A percentile compares a stretch with the other conserved stretches of the same genome.
Evolutionary conservation across 371 early-diverging fungal genomes (phyloP).

Genomic region (Haplosporangium sp.): DNA sequence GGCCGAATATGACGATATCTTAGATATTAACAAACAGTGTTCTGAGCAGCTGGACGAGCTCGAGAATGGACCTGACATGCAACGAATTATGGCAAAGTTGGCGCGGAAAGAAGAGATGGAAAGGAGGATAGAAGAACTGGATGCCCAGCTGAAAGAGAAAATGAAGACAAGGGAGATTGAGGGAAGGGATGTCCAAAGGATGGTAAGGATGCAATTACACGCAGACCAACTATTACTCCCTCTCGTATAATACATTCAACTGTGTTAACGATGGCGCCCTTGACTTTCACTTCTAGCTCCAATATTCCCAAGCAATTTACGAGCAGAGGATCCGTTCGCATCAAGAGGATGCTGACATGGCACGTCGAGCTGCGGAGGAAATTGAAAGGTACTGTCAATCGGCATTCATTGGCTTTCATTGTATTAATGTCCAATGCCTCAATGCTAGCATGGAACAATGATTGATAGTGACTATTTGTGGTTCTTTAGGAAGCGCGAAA

Average conservation of each 20-base stretch:
- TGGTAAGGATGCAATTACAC: constrained; percentile 17
- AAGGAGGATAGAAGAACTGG: constrained; percentile 8
- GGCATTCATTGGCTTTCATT: background rate
- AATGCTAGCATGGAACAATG: background rate
- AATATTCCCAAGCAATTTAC: constrained; percentile 15
- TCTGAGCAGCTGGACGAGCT: background rate
- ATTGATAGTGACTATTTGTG: background rate
- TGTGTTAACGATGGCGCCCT: too few relatives aligned
- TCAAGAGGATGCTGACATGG: constrained; percentile 4
- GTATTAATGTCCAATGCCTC: background rate
- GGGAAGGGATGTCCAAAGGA: constrained; percentile 31
- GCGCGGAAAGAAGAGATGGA: constrained; percentile 2
- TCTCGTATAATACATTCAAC: too few relatives aligned
- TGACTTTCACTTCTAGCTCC: constrained; percentile 4
- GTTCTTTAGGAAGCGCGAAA: constrained; percentile 13
- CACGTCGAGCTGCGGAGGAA: constrained; percentile 8
- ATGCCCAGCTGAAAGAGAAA: constrained; percentile 6
- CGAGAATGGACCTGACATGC: too few relatives aligned
- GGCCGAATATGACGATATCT: constrained; percentile 5
- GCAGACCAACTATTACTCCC: background rate
- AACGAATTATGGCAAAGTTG: background rate
- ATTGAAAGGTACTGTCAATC: constrained; percentile 14
- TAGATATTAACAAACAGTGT: background rate
- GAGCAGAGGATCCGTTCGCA: constrained; percentile 12
- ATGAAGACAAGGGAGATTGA: constrained; percentile 15